Percentiles rank a stretch among this genome's conserved stretches.
phyloP scores from a whole-genome alignment of 495 filamentous ascomycete genomes.

The Talaromyces trachyspermus region DNA sequence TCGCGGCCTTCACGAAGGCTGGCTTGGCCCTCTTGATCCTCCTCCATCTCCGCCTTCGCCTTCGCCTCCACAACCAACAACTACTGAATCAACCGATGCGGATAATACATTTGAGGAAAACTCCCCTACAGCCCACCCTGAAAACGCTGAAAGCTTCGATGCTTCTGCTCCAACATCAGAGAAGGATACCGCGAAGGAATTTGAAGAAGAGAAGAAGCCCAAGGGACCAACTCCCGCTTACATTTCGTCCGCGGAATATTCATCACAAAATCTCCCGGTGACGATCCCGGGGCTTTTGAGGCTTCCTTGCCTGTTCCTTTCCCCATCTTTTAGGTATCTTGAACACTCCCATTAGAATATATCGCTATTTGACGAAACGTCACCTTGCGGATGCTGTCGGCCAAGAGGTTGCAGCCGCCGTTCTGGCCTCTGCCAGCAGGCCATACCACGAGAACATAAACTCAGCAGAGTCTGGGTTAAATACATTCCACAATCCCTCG shows the following conservation, averaged over 20 bases:
- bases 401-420: constrained; percentile 78
- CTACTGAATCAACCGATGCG: constrained; percentile 17
- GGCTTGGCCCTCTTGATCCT: constrained; percentile 75
- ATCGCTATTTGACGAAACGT: constrained; percentile 84
- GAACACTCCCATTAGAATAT: constrained; percentile 78
- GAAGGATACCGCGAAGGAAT: constrained; percentile 22
- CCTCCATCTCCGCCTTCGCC: constrained; percentile 21
- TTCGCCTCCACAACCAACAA: constrained; percentile 16
- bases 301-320: constrained; percentile 68
- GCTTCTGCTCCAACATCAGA: constrained; percentile 10
- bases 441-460: constrained; percentile 27
- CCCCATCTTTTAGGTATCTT: constrained; percentile 88
- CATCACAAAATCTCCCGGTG: constrained; percentile 49
- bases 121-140: constrained; percentile 21
- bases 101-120: constrained; percentile 19
- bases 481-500: too few relatives aligned
- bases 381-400: constrained; percentile 80
- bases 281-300: constrained; percentile 47
- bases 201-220: constrained; percentile 47
- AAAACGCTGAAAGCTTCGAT: constrained; percentile 12
- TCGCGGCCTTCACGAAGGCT: constrained; percentile 88
- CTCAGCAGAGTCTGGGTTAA: neutral
- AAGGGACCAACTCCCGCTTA: constrained; percentile 47
- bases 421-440: constrained; percentile 56
- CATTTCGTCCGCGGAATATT: constrained; percentile 63